Percentiles rank a stretch among this genome's conserved stretches.
phyloP scores from a whole-genome alignment of 441 rosid species.

The Biscutella auriculata region DNA sequence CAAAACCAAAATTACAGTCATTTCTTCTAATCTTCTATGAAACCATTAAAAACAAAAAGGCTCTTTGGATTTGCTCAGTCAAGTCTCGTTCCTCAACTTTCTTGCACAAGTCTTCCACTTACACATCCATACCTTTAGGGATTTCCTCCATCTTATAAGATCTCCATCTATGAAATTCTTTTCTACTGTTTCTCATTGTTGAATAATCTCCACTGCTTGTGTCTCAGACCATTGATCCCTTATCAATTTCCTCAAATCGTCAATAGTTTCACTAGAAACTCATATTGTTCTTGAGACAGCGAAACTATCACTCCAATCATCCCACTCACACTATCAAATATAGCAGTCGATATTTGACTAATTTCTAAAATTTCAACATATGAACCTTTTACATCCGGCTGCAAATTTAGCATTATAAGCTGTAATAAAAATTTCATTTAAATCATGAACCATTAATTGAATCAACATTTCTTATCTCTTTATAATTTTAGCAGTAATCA shows the following conservation, averaged over 20 bases:
- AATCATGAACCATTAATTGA: no score
- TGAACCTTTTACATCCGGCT: constrained; percentile 84
- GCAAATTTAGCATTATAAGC: constrained; percentile 76
- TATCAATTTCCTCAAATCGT: constrained; percentile 67
- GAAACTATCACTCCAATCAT: constrained; percentile 96
- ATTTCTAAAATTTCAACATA: constrained; percentile 83
- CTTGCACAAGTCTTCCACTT: constrained; percentile 80
- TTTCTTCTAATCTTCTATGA: no score
- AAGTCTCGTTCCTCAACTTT: constrained; percentile 85
- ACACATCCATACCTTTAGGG: constrained; percentile 48
- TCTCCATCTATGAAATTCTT: constrained; percentile 81
- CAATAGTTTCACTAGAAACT: constrained; percentile 76
- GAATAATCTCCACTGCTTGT: constrained; percentile 94
- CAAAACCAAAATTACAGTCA: no score
- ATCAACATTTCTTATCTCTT: no score
- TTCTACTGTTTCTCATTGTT: constrained; percentile 78
- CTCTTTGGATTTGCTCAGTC: constrained; percentile 33
- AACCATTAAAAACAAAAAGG: not conserved
- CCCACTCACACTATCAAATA: constrained; percentile 78
- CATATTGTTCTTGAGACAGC: constrained; percentile 64
- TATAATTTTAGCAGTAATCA: no score
- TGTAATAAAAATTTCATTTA: constrained; percentile 28
- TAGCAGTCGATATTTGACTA: constrained; percentile 70
- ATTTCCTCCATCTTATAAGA: constrained; percentile 78
- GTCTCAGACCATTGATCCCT: constrained; percentile 91